These are phyloP conservation scores for Pleurotus tuber-regium DNA, from an alignment of 768 basidiomycete genomes.

Conservation along the genomic window DNA sequence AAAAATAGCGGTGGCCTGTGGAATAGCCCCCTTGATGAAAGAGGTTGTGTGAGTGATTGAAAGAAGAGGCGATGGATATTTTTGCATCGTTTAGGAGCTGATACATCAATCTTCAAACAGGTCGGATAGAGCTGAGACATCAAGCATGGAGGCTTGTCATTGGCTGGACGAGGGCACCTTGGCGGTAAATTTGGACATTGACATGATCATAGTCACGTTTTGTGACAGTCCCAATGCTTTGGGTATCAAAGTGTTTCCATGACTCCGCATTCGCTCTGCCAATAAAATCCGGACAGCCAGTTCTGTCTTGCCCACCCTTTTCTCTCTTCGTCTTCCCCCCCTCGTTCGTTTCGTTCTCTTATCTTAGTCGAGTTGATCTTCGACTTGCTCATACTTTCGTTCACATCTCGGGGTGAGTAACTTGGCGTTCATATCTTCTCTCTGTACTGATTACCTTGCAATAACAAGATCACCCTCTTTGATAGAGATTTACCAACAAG, in stretches of 20 bases:
- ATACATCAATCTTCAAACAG: conserved; percentile 8
- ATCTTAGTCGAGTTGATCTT: conserved; percentile 65
- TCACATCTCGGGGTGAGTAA: conserved; percentile 42
- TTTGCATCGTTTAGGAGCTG: neutral
- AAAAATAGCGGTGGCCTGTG: neutral
- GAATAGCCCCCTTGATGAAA: neutral
- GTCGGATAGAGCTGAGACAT: neutral
- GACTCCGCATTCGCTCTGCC: neutral
- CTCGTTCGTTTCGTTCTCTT: conserved; percentile 36
- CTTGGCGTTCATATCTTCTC: conserved; percentile 3
- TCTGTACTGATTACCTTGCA: conserved; percentile 21
- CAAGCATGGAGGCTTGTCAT: neutral
- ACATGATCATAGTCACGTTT: conserved; percentile 11
- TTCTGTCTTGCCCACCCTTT: conserved; percentile 19
- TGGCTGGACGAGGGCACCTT: conserved; percentile 1
- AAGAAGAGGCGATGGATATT: neutral
- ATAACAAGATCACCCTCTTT: conserved; percentile 76
- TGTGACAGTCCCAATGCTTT: conserved; percentile 9
- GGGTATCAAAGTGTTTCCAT: neutral
- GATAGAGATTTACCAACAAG: conserved; percentile 56
- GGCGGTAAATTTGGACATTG: conserved; percentile 9
- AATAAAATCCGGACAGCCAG: conserved; percentile 17
- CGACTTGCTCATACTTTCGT: conserved; percentile 55
- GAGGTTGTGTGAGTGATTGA: too few species aligned
- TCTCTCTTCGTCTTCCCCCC: conserved; percentile 34